phyloP scores from a whole-genome alignment of 768 basidiomycete genomes.

The Rhodocollybia butyracea region DNA sequence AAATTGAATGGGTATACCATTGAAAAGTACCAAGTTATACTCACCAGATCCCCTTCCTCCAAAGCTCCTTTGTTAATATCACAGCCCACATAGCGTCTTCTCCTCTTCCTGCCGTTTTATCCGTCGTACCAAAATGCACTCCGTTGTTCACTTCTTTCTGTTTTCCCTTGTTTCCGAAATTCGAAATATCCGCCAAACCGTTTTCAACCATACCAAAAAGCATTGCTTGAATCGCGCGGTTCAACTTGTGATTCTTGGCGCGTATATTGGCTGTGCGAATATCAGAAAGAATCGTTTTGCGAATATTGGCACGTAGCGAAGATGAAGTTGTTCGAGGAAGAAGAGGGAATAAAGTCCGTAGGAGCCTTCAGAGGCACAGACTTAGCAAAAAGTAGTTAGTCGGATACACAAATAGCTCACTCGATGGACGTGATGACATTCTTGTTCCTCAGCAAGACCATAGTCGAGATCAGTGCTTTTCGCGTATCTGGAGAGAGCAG shows the following conservation, averaged over 20 bases:
- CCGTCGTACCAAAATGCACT: constrained; percentile 29
- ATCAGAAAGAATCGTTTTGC: constrained; percentile 91
- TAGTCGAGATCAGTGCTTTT: constrained; percentile 81
- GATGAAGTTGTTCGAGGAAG: constrained; percentile 92
- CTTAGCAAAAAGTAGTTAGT: neutral
- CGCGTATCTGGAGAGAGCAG: constrained; percentile 77
- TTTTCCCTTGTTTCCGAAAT: constrained; percentile 78
- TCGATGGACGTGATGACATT: constrained; percentile 89
- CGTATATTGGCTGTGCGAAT: constrained; percentile 87
- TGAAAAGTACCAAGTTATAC: constrained; percentile 14
- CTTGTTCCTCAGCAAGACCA: constrained; percentile 93
- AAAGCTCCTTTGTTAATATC: constrained; percentile 88
- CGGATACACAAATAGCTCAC: constrained; percentile 42
- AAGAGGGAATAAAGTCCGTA: constrained; percentile 90
- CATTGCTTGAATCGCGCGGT: constrained; percentile 93
- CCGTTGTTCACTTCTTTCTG: constrained; percentile 31
- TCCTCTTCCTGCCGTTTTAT: constrained; percentile 42
- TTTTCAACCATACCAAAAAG: constrained; percentile 95
- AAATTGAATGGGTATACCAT: neutral
- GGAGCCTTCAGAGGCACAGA: constrained; percentile 51
- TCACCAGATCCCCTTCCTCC: constrained; percentile 90
- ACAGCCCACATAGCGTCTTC: constrained; percentile 99
- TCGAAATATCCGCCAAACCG: constrained; percentile 78
- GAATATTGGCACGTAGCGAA: constrained; percentile 78
- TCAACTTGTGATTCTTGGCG: constrained; percentile 92